Base-by-base conservation (phyloP, 345 rosid species). In the Clausena lansium region DNA sequence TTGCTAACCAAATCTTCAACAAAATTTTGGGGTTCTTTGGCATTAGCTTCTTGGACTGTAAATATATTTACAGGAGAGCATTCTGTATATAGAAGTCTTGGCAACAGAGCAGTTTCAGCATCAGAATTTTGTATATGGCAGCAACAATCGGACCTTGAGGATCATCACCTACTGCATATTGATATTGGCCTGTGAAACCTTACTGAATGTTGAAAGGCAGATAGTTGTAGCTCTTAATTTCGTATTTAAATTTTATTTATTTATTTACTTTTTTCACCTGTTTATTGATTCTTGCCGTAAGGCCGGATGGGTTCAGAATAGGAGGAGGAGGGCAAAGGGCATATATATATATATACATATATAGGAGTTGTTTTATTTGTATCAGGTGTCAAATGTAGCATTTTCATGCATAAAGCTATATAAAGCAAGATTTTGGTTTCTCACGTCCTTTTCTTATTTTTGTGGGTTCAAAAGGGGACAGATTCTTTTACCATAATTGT, bases 41-140 rank as follows among this genome's bases (percentile, higher is more conserved):
- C 20, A 13, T 70, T 20, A 57, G 74, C 71, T 52, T 73, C 25
- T 7, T 13, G 17, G n/a, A 25, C 27, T 45, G 50, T 45, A 45
- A 36, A 11, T 55, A 52, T 27, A 19, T 41, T 9, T 17, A 13
- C 38, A 20, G 24, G 25, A 41, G 13, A 47, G 67, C 78, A 25
- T 38, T 28, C 10, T 78, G 81, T 76, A 76, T 13, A 83, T 71
- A 78, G 9, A 27, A 27, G 36, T 41, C 8, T n/a, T 17, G 55
- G 58, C 24, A 19, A 57, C 22, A 14, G 45, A 71, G 61, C n/a
- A 63, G 67, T 22, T 35, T 19, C 33, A 19, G n/a, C 25, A 7
- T 58, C 54, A 60, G 45, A 27, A 55, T 63, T 75, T 71, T 73
- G 81, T 72, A 73, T 45, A 81, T 78, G 66, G 70, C 67, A 58